These are phyloP conservation scores for Ogataea henricii DNA, from an alignment of 805 yeast genomes.

Conservation along the genomic window DNA sequence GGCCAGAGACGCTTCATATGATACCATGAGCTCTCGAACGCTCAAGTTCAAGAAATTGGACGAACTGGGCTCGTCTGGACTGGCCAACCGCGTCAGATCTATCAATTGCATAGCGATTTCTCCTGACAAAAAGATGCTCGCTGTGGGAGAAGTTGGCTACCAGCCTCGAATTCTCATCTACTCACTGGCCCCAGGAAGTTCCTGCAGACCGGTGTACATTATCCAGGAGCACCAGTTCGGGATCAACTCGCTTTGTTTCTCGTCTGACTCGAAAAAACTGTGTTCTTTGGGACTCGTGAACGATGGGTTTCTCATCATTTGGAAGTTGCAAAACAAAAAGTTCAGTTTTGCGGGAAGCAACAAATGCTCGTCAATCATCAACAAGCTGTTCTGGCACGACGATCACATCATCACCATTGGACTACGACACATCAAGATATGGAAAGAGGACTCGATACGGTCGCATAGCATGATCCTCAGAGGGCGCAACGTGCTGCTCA, in stretches of 20 bases:
- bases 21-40: conserved; percentile 11
- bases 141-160: conserved; percentile 73
- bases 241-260: conserved; percentile 53
- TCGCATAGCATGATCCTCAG: conserved; percentile 35
- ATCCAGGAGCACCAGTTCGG: conserved; percentile 70
- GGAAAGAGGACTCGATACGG: conserved; percentile 43
- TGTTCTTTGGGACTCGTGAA: conserved; percentile 67
- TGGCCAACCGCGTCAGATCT: conserved; percentile 46
- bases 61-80: conserved; percentile 19
- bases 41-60: conserved; percentile 22
- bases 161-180: conserved; percentile 64
- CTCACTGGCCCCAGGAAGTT: conserved; percentile 54
- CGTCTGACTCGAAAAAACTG: conserved; percentile 56
- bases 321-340: conserved; percentile 43
- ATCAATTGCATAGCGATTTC: conserved; percentile 61
- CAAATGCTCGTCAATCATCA: conserved; percentile 61
- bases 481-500: conserved; percentile 63
- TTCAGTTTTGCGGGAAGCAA: conserved; percentile 51
- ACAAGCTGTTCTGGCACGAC: conserved; percentile 57
- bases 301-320: conserved; percentile 67
- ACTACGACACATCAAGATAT: conserved; percentile 58
- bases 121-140: conserved; percentile 53
- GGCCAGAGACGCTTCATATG: conserved; percentile 6
- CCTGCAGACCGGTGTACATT: conserved; percentile 50
- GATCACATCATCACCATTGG: conserved; percentile 56